Percentiles rank a stretch among this genome's conserved stretches.
These are phyloP conservation scores for Plasmopara viticola DNA, from an alignment of 352 stramenopile genomes.

Conservation along the genomic window DNA sequence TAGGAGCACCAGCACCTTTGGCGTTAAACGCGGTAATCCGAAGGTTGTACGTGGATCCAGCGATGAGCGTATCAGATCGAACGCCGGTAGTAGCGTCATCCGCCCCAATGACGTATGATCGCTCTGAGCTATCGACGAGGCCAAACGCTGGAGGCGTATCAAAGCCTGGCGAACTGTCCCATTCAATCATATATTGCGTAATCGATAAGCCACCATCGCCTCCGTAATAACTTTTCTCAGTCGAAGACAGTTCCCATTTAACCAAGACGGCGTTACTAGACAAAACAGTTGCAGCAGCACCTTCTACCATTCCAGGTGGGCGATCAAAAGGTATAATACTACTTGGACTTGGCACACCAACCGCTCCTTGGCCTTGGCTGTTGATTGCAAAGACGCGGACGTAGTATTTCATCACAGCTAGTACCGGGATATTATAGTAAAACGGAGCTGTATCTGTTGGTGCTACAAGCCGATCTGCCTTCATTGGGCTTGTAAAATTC, in stretches of 20 bases:
- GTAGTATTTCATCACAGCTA: constrained; percentile 63
- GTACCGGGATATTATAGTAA: constrained; percentile 89
- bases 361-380: constrained; percentile 68
- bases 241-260: constrained; percentile 81
- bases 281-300: constrained; percentile 56
- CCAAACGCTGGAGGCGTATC: constrained; percentile 79
- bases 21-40: constrained; percentile 76
- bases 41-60: constrained; percentile 69
- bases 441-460: constrained; percentile 41
- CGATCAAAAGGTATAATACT: constrained; percentile 55
- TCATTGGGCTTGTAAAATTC: constrained; percentile 1
- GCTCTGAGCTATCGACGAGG: constrained; percentile 36
- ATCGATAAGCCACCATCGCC: constrained; percentile 89
- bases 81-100: constrained; percentile 90
- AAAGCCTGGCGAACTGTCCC: constrained; percentile 86
- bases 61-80: constrained; percentile 68
- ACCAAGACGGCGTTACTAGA: constrained; percentile 89
- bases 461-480: neutral
- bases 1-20: constrained; percentile 47
- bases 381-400: constrained; percentile 91
- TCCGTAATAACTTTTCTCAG: constrained; percentile 81
- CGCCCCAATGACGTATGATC: constrained; percentile 87
- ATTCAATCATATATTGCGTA: constrained; percentile 95
- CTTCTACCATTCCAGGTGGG: constrained; percentile 68
- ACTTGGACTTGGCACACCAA: constrained; percentile 34